Percentiles rank a stretch among this genome's conserved stretches.
These are phyloP conservation scores for Barnettozyma sucrosica DNA, from an alignment of 805 yeast species.

Conservation along the genomic window DNA sequence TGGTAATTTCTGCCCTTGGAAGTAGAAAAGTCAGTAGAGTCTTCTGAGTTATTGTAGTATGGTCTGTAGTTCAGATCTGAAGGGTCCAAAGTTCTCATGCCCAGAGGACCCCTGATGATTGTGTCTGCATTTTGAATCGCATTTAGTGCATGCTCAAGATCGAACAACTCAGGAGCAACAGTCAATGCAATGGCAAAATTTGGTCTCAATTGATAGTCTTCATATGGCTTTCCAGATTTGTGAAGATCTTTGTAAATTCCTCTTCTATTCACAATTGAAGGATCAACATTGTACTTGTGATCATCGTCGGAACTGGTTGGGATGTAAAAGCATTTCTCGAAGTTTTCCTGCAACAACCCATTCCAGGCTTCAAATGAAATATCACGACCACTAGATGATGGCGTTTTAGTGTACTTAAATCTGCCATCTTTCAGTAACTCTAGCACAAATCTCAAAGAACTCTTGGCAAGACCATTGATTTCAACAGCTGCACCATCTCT, in stretches of 20 bases:
- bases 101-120: conserved; percentile 79
- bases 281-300: conserved; percentile 50
- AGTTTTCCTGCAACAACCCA: conserved; percentile 55
- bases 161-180: conserved; percentile 92
- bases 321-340: conserved; percentile 73
- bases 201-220: conserved; percentile 90
- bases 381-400: conserved; percentile 47
- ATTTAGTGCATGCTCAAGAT: conserved; percentile 48
- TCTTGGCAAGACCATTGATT: conserved; percentile 81
- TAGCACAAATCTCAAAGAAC: conserved; percentile 74
- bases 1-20: conserved; percentile 95
- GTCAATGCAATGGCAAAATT: conserved; percentile 89
- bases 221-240: conserved; percentile 77
- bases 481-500: conserved; percentile 96
- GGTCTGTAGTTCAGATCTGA: conserved; percentile 90
- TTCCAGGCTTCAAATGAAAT: conserved; percentile 71
- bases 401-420: conserved; percentile 55
- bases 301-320: conserved; percentile 67
- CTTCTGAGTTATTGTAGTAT: conserved; percentile 74
- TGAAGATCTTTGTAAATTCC: conserved; percentile 91
- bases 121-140: conserved; percentile 71
- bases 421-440: conserved; percentile 46
- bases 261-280: conserved; percentile 70
- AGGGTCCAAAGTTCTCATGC: conserved; percentile 90
- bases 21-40: conserved; percentile 82